Evolutionary conservation across 371 early-diverging fungal species (phyloP), one percentile per base, ranked within the genome.

Genomic region (Mucor sp.): DNA sequence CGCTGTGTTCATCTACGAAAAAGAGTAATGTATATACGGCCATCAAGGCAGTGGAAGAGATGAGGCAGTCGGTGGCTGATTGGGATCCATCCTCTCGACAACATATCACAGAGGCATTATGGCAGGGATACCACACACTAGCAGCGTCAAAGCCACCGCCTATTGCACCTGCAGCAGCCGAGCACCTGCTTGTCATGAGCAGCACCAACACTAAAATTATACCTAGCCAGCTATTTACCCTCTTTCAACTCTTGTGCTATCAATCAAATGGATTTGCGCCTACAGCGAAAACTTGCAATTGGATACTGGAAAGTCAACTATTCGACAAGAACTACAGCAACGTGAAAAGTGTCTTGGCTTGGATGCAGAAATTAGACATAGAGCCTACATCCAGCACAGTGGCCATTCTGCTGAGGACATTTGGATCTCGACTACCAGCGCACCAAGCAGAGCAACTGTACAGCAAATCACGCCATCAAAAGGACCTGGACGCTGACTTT

Each of bases 301-400:
- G 33, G 15, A 11, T 70, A 17, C 32, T 70, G 33, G 65, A 65
- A 19, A 25, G n/a, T 33, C 62, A 58, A 33, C 39, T 56, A 6
- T 9, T 19, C 2, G 30, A 58, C 12, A 15, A 23, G 12, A 12
- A 66, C 19, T 58, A 39, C 37, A 43, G 27, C 12, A 32, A 39
- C 2, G 19, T 70, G 32, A 66, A 66, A 44, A 58, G 19, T 14
- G 30, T 66, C 0, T 7, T 70, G 4, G 27, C 39, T 27, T 56
- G 48, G 41, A 70, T 70, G 71, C 67, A 67, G 28, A 59, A 64
- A 47, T 35, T 58, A 17, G 44, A 65, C 48, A 57, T 71, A 9
- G 61, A 71, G 12, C 67, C 68, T 23, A 63, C 55, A 48, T 55
- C 68, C 28, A 44, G 39, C 23, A 67, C 71, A 6, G 47, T 67